Percentiles rank a stretch among this genome's conserved stretches.
phyloP scores from a whole-genome alignment of 345 rosid genomes.

The Corchorus capsularis region DNA sequence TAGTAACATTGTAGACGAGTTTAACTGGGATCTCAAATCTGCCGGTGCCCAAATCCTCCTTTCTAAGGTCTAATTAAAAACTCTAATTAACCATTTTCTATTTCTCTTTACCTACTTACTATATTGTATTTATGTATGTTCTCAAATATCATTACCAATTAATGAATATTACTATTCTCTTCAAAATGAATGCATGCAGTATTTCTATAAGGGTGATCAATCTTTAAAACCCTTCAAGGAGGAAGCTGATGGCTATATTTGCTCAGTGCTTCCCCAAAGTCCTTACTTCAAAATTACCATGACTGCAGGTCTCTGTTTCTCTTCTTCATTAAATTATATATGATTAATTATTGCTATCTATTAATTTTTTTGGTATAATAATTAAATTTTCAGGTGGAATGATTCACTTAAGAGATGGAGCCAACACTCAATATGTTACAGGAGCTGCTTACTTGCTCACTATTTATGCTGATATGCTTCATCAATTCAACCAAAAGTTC shows the following conservation, averaged over 20 bases:
- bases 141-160: no score
- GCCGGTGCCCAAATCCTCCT: conserved; percentile 83
- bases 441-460: conserved; percentile 58
- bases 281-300: conserved; percentile 62
- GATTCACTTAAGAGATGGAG: conserved; percentile 84
- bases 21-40: conserved; percentile 93
- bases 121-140: no score
- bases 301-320: conserved; percentile 51
- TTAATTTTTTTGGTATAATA: no score
- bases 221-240: conserved; percentile 48
- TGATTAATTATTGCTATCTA: no score
- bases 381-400: conserved; percentile 53
- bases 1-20: conserved; percentile 67
- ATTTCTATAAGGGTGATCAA: conserved; percentile 47
- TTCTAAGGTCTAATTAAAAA: conserved; percentile 42
- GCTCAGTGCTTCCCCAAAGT: conserved; percentile 72
- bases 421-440: conserved; percentile 80
- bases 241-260: conserved; percentile 73
- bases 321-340: neutral
- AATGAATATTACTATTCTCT: neutral
- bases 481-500: conserved; percentile 45
- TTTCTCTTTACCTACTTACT: no score
- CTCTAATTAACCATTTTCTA: no score
- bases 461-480: conserved; percentile 55
- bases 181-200: conserved; percentile 47